phyloP scores from a whole-genome alignment of 2,329 filamentous ascomycete genomes.

The Penicillium sp. region DNA sequence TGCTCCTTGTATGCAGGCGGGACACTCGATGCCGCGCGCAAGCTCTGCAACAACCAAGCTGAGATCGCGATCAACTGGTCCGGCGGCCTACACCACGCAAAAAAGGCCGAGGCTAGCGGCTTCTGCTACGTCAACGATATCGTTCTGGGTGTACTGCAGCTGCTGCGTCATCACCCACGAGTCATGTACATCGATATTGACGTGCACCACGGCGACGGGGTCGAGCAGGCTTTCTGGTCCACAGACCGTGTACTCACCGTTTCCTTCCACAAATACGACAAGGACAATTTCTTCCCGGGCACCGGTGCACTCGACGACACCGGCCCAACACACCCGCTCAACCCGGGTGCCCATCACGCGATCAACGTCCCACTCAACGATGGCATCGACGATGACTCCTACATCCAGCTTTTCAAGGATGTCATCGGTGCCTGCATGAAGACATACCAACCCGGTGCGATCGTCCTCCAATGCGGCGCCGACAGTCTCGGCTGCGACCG shows the following conservation, averaged over 20 bases:
- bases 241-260: slow-evolving; percentile 87
- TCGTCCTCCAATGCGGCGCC: slow-evolving; percentile 91
- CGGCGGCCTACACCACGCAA: slow-evolving; percentile 91
- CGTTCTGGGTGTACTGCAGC: slow-evolving; percentile 82
- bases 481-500: slow-evolving; percentile 91
- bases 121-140: slow-evolving; percentile 99
- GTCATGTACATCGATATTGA: slow-evolving; percentile 95
- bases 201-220: slow-evolving; percentile 84
- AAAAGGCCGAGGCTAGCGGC: slow-evolving; percentile 85
- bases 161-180: slow-evolving; percentile 72
- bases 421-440: slow-evolving; percentile 73
- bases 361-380: slow-evolving; percentile 88
- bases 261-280: slow-evolving; percentile 95
- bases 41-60: slow-evolving; percentile 76
- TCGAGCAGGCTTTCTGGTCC: slow-evolving; percentile 85
- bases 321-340: slow-evolving; percentile 73
- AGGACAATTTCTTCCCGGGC: slow-evolving; percentile 76
- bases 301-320: slow-evolving; percentile 84
- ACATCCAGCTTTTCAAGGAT: slow-evolving; percentile 74
- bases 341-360: slow-evolving; percentile 80
- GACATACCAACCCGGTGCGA: slow-evolving; percentile 80
- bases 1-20: slow-evolving; percentile 89
- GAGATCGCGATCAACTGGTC: slow-evolving; percentile 98
- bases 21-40: slow-evolving; percentile 83
- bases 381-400: slow-evolving; percentile 86